Percentiles rank a stretch among this genome's conserved stretches.
phyloP scores from a whole-genome alignment of 306 rosid genomes.

The Malus fusca region DNA sequence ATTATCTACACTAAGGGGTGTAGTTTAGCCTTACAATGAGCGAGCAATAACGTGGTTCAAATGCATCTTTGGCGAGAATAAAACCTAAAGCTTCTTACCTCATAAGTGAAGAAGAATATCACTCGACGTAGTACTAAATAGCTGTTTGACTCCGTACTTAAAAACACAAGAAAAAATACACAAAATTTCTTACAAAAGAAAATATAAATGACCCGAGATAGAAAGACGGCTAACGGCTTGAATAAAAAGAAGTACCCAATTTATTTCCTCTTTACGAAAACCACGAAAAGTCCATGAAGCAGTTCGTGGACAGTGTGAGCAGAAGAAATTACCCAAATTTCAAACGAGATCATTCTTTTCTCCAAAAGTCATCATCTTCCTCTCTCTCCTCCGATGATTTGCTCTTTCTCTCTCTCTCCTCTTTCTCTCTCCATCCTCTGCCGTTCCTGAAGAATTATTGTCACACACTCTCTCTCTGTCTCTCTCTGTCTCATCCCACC shows the following conservation, averaged over 20 bases:
- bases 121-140: no score
- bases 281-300: background rate
- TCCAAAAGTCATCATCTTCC: conserved; percentile 9
- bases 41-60: no score
- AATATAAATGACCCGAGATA: no score
- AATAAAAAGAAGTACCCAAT: background rate
- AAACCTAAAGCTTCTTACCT: no score
- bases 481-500: background rate
- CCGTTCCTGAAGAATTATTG: background rate
- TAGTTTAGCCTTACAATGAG: no score
- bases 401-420: background rate
- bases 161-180: no score
- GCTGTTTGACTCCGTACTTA: no score
- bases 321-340: background rate
- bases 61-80: fast-evolving
- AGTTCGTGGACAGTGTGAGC: background rate
- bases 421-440: background rate
- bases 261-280: background rate
- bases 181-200: no score
- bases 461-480: background rate
- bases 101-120: fast-evolving
- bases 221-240: no score
- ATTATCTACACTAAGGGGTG: no score
- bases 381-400: background rate
- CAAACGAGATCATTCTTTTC: background rate